Conservation (phyloP, 345 rosid genomes). For the Rhodamnia argentea region DNA sequence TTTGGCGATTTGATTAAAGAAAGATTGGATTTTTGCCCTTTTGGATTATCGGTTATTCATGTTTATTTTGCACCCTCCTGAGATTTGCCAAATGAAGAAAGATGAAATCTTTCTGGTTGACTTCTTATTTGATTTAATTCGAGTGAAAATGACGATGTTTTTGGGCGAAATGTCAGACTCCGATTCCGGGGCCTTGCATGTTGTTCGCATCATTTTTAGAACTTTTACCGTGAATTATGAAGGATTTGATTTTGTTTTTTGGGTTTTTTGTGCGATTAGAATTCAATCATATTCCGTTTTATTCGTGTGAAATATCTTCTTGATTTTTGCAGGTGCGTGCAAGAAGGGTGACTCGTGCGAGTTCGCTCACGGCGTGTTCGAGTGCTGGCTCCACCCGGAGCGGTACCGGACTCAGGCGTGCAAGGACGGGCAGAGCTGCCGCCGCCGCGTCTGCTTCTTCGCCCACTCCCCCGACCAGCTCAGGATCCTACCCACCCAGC, state of each 20-base stretch:
- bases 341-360: constrained; percentile 8
- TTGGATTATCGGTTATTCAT: not conserved
- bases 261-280: not conserved
- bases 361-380: constrained; percentile 53
- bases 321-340: constrained; percentile 3
- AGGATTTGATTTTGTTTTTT: not conserved
- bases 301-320: constrained; percentile 16
- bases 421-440: constrained; percentile 63
- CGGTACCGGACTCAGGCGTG: constrained; percentile 82
- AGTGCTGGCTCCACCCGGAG: constrained; percentile 89
- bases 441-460: constrained; percentile 69
- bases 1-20: not conserved
- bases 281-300: constrained; percentile 3
- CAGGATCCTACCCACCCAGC: constrained; percentile 16
- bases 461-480: constrained; percentile 87
- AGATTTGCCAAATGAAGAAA: not conserved
- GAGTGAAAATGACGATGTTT: not conserved
- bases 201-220: not conserved
- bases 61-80: not conserved
- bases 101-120: not conserved
- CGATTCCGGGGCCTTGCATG: not conserved
- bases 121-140: not conserved
- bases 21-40: not conserved
- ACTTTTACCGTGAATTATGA: not conserved
- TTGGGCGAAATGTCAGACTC: not conserved